phyloP scores from a whole-genome alignment of 1,139 yeast genomes.

The Diutina ranongensis region DNA sequence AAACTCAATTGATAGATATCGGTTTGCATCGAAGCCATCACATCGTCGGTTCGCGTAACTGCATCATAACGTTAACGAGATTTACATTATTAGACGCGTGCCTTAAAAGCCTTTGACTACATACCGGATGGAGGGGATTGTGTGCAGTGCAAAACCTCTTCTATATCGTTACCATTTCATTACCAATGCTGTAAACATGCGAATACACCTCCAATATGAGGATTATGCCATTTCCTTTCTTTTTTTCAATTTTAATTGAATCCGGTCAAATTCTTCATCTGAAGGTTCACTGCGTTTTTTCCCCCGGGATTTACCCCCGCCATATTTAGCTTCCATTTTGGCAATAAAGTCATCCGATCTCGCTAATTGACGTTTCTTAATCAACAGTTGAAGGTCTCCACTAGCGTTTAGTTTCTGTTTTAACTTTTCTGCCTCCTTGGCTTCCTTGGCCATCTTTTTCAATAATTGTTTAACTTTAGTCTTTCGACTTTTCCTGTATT shows the following conservation, averaged over 20 bases:
- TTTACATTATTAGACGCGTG: too few relatives aligned
- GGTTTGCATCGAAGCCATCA: too few relatives aligned
- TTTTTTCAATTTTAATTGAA: conserved; percentile 7
- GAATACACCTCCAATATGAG: too few relatives aligned
- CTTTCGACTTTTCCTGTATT: conserved; percentile 37
- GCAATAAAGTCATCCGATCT: conserved; percentile 38
- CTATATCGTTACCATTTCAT: neutral
- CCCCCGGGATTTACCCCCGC: conserved; percentile 18
- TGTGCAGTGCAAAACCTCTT: neutral
- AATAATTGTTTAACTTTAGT: conserved; percentile 34
- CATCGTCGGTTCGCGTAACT: too few relatives aligned
- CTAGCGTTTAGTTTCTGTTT: conserved; percentile 37
- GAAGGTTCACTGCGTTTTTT: conserved; percentile 25
- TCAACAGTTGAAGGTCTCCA: conserved; percentile 39
- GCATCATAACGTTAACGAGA: too few relatives aligned
- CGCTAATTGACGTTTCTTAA: conserved; percentile 14
- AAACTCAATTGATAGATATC: too few relatives aligned
- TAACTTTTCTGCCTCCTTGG: conserved; percentile 55
- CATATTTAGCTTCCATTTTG: conserved; percentile 44
- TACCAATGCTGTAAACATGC: neutral
- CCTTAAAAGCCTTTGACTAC: too few relatives aligned
- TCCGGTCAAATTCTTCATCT: conserved; percentile 31
- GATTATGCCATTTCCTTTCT: neutral
- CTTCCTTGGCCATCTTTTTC: conserved; percentile 44
- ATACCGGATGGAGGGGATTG: too few relatives aligned